Percentiles rank a stretch among this genome's conserved stretches.
These are phyloP conservation scores for Eragrostis tef DNA, from an alignment of 202 grass and related monocot genomes.

Conservation along the genomic window DNA sequence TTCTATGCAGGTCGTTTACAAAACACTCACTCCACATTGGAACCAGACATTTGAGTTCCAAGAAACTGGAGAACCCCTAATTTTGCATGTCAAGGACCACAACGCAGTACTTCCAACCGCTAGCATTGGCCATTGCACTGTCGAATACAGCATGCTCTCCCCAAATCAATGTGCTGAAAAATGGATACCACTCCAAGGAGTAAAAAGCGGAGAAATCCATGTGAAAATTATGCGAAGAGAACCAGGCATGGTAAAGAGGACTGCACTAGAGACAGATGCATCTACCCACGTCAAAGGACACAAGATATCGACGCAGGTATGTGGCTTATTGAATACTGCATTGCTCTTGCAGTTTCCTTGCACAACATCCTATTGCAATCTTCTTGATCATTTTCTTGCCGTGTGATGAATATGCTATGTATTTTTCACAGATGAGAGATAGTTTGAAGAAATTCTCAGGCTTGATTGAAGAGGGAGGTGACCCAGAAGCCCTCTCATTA, in stretches of 20 bases:
- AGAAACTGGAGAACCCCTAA: slow-evolving; percentile 74
- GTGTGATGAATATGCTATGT: slow-evolving; percentile 7
- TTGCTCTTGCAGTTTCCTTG: background rate
- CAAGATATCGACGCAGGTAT: slow-evolving; percentile 62
- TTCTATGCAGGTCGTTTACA: slow-evolving; percentile 75
- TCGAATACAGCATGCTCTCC: slow-evolving; percentile 74
- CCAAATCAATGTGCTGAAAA: slow-evolving; percentile 66
- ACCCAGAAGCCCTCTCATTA: slow-evolving; percentile 62
- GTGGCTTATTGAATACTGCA: background rate
- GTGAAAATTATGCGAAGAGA: slow-evolving; percentile 62
- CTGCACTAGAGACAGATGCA: slow-evolving; percentile 31
- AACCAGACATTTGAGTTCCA: slow-evolving; percentile 86
- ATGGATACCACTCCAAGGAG: slow-evolving; percentile 90
- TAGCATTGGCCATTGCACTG: slow-evolving; percentile 80
- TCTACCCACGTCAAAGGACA: slow-evolving; percentile 56
- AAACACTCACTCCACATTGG: slow-evolving; percentile 79
- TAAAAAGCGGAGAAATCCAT: slow-evolving; percentile 74
- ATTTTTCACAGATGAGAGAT: slow-evolving; percentile 61
- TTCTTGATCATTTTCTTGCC: background rate
- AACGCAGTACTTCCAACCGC: slow-evolving; percentile 77
- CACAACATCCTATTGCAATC: background rate
- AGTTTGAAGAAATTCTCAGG: slow-evolving; percentile 67
- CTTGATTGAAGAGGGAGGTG: slow-evolving; percentile 65
- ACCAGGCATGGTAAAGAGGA: slow-evolving; percentile 51
- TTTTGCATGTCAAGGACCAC: slow-evolving; percentile 83